Evolutionary conservation across 345 rosid species (phyloP).

Genomic region (Dipteronia sinensis): DNA sequence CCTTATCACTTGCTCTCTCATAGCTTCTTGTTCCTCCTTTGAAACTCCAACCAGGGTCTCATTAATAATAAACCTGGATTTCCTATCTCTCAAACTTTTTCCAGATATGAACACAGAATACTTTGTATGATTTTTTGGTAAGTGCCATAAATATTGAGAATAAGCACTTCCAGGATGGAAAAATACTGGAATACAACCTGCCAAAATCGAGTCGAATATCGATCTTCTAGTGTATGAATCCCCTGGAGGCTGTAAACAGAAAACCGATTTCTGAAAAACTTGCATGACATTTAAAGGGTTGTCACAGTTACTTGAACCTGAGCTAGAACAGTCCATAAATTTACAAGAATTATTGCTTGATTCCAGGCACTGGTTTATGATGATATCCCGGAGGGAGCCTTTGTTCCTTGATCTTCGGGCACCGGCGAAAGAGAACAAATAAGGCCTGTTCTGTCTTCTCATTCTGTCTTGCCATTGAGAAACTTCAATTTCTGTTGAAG

Average conservation of each 20-base stretch:
- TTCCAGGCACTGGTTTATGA: conserved; percentile 25
- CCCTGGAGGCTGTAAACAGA: conserved; percentile 36
- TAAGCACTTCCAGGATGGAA: conserved; percentile 35
- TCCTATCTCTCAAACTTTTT: neutral
- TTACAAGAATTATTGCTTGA: conserved; percentile 19
- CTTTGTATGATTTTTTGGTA: conserved; percentile 17
- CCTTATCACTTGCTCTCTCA: conserved; percentile 28
- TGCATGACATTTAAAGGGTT: conserved; percentile 21
- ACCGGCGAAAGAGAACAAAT: conserved; percentile 45
- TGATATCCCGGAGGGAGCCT: conserved; percentile 4
- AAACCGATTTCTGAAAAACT: conserved; percentile 21
- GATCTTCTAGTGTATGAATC: conserved; percentile 32
- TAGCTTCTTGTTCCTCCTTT: conserved; percentile 4
- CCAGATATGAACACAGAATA: conserved; percentile 32
- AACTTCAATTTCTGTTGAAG: conserved; percentile 32
- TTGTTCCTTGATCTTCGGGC: conserved; percentile 34
- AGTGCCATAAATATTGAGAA: conserved; percentile 33
- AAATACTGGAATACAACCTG: conserved; percentile 38
- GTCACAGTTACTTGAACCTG: conserved; percentile 1
- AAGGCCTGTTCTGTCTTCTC: conserved; percentile 24
- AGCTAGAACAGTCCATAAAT: conserved; percentile 20
- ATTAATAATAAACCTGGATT: neutral
- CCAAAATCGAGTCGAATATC: conserved; percentile 29
- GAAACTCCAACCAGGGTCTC: conserved; percentile 22
- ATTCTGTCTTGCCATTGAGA: conserved; percentile 40